Conservation (phyloP, 176 grass and related monocot genomes). For the Oropetium thomaeum region DNA sequence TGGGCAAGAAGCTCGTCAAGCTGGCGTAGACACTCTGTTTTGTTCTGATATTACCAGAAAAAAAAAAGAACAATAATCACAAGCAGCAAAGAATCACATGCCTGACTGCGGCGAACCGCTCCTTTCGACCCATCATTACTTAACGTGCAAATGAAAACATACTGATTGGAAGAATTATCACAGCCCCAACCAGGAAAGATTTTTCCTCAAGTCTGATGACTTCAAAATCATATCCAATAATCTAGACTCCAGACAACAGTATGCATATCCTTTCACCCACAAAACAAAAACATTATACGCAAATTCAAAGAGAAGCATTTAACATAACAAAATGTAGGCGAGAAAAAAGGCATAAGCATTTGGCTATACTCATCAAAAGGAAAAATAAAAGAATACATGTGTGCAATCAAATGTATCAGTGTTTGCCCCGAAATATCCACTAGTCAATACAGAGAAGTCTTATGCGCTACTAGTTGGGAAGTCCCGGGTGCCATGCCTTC, state of each 20-base stretch:
- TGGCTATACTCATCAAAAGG: slow-evolving; percentile 38
- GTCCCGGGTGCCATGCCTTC: slow-evolving; percentile 17
- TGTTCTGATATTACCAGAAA: too few relatives aligned
- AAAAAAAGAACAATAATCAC: too few relatives aligned
- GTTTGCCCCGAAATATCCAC: slow-evolving; percentile 43
- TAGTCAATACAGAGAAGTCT: slow-evolving; percentile 52
- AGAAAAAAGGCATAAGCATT: background rate
- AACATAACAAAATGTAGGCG: background rate
- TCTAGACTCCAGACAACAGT: background rate
- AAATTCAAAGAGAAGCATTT: too few relatives aligned
- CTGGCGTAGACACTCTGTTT: slow-evolving; percentile 18
- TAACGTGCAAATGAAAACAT: background rate
- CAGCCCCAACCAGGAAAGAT: background rate
- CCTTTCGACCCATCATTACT: too few relatives aligned
- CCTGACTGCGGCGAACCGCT: too few relatives aligned
- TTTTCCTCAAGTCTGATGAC: background rate
- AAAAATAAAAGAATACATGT: slow-evolving; percentile 57
- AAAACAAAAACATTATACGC: too few relatives aligned
- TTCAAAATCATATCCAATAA: background rate
- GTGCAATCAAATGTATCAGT: slow-evolving; percentile 38
- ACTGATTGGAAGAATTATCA: background rate
- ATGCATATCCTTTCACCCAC: too few relatives aligned
- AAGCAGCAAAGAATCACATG: too few relatives aligned
- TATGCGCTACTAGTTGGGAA: background rate
- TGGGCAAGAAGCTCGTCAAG: slow-evolving; percentile 59